Evolutionary conservation across 1,284 basidiomycete species (phyloP).

Genomic region (Ceratobasidium theobromae): DNA sequence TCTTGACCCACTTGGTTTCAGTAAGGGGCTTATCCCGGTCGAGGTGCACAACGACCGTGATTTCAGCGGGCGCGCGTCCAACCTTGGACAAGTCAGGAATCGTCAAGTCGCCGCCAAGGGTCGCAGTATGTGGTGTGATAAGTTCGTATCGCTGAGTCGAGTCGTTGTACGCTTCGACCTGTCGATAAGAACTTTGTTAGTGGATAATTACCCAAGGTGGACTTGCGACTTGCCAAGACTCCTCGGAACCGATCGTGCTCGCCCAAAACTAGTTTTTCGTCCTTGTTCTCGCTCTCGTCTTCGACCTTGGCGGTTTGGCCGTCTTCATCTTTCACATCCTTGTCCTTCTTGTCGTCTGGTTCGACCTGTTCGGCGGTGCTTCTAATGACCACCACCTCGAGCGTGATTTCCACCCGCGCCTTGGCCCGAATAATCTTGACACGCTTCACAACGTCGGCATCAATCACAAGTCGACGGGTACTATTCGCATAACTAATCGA

Average conservation of each 20-base stretch:
- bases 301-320: conserved; percentile 22
- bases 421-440: conserved; percentile 80
- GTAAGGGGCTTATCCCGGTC: conserved; percentile 86
- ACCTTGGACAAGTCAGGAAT: conserved; percentile 65
- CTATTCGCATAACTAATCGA: conserved; percentile 93
- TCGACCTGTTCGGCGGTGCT: conserved; percentile 33
- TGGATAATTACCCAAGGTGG: not conserved
- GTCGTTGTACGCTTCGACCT: conserved; percentile 79
- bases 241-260: conserved; percentile 35
- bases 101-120: conserved; percentile 54
- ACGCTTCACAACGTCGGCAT: conserved; percentile 81
- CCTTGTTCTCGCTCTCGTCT: conserved; percentile 31
- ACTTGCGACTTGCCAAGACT: conserved; percentile 42
- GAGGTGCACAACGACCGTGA: conserved; percentile 66
- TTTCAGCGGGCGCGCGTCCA: conserved; percentile 42
- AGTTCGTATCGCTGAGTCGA: conserved; percentile 67
- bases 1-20: conserved; percentile 94
- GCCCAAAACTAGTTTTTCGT: conserved; percentile 12
- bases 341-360: conserved; percentile 18
- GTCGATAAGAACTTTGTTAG: conserved; percentile 19
- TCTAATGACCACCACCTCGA: conserved; percentile 43
- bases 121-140: conserved; percentile 44
- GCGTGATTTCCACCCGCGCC: conserved; percentile 79
- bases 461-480: conserved; percentile 80
- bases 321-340: conserved; percentile 17